These are phyloP conservation scores for Xerocomellus intermedius DNA, from an alignment of 768 basidiomycete genomes.

Conservation along the genomic window DNA sequence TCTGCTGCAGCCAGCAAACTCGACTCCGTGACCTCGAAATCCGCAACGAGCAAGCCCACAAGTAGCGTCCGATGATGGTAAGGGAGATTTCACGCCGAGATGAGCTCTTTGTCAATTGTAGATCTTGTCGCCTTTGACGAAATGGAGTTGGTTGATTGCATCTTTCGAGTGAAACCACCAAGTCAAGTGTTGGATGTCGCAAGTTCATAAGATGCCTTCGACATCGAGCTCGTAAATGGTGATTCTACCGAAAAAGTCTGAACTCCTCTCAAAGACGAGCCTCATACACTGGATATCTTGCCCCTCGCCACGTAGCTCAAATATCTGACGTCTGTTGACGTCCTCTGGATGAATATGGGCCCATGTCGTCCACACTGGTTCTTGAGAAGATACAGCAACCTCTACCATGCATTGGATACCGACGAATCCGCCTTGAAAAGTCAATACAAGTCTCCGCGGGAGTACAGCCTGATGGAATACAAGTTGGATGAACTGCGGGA, in stretches of 20 bases:
- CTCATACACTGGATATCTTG: conserved; percentile 47
- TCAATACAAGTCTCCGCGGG: conserved; percentile 56
- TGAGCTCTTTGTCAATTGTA: conserved; percentile 11
- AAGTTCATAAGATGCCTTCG: conserved; percentile 21
- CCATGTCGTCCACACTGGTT: conserved; percentile 48
- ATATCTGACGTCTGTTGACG: conserved; percentile 69
- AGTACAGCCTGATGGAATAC: conserved; percentile 51
- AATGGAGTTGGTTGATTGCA: conserved; percentile 31
- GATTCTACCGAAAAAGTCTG: conserved; percentile 83
- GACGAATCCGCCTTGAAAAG: conserved; percentile 87
- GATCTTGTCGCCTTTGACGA: conserved; percentile 10
- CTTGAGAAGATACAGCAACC: conserved; percentile 31
- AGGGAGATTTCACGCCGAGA: neutral
- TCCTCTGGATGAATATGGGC: conserved; percentile 74
- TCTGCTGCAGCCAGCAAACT: neutral
- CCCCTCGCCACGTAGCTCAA: conserved; percentile 43
- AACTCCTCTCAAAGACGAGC: conserved; percentile 75
- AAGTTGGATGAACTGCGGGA: conserved; percentile 74
- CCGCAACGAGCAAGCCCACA: neutral
- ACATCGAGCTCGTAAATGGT: conserved; percentile 64
- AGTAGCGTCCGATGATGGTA: conserved; percentile 1
- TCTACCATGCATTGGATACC: conserved; percentile 62
- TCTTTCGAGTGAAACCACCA: conserved; percentile 7
- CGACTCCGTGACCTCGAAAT: neutral
- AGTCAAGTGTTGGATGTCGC: neutral